Evolutionary conservation across 345 rosid genomes (phyloP), one percentile per base, ranked within the genome.

Genomic region (Linum tenue): DNA sequence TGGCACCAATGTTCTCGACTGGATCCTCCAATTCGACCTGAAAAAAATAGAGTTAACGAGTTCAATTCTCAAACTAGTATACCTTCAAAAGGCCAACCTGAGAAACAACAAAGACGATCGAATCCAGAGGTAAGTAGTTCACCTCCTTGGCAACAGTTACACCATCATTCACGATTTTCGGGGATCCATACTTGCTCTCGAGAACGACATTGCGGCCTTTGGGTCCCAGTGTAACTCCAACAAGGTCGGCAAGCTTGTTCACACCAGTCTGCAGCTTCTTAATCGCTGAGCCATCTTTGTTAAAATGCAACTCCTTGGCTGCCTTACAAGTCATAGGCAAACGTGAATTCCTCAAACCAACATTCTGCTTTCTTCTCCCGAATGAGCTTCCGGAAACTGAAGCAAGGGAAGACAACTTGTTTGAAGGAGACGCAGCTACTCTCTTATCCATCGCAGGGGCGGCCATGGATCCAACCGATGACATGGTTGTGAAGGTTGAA

Each of bases 61-160:
- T 48, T 3, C 2, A 1, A 4, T 41, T 41, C 31, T 22, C 31
- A 22, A 22, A 41, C 9, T 41, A 41, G 44, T 41, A 41, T 8
- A 41, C 6, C 44, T 4, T 41, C 44, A 41, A 22, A 22, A 22
- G 31, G 31, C 31, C 31, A 22, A 22, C 31, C n/a, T 22, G 31
- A 22, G 31, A 22, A 22, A 22, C 31, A 22, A 22, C 31, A 22
- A 22, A 22, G 15, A 39, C 6, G 64, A 56, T 2, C 7, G 22
- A 39, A 22, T 22, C 31, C 31, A 22, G 31, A 22, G 31, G 31
- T 56, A 55, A 59, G 65, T 36, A n/a, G 42, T 51, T 59, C 73
- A 91, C 99, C 92, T 94, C 99, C 70, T 81, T 94, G 2, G 97
- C 99, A 57, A 94, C 97, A 17, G 99, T 94, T 40, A 94, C 97